Conservation (phyloP, 805 yeast species). For the Candida arabinofermentans region DNA sequence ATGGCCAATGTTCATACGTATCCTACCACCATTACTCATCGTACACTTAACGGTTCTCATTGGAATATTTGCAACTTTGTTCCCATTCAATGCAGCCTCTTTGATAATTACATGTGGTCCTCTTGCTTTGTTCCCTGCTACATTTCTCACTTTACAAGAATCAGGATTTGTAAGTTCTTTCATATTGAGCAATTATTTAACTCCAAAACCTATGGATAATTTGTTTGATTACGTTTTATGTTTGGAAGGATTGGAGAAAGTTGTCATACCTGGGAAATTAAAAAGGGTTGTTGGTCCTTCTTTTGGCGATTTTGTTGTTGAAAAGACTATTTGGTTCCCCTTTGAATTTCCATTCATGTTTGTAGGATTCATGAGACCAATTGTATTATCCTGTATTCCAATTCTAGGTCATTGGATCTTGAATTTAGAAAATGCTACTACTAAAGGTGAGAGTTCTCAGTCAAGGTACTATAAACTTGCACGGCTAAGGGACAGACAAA, state of each 20-base stretch:
- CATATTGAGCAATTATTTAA: constrained; percentile 21
- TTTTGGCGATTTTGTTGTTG: constrained; percentile 20
- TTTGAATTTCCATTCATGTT: constrained; percentile 8
- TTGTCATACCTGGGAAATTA: constrained; percentile 32
- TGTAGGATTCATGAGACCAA: constrained; percentile 10
- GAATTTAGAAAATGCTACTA: constrained; percentile 15
- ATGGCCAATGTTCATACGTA: constrained; percentile 24
- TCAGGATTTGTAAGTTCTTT: constrained; percentile 22
- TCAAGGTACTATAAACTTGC: constrained; percentile 21
- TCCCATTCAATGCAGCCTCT: constrained; percentile 22
- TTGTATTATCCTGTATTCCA: constrained; percentile 21
- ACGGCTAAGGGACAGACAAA: constrained; percentile 24
- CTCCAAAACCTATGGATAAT: constrained; percentile 22
- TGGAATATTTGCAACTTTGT: constrained; percentile 16
- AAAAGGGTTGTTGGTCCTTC: constrained; percentile 26
- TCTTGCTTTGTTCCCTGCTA: constrained; percentile 23
- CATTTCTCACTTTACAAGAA: constrained; percentile 24
- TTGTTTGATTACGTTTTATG: constrained; percentile 28
- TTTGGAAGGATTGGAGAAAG: constrained; percentile 21
- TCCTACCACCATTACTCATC: constrained; percentile 21
- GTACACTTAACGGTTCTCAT: constrained; percentile 18
- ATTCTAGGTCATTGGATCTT: constrained; percentile 20
- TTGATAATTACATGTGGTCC: constrained; percentile 25
- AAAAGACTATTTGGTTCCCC: constrained; percentile 16
- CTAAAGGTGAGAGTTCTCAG: constrained; percentile 17